A percentile compares a stretch with the other conserved stretches of the same genome.
These are phyloP conservation scores for Panicum miliaceum DNA, from an alignment of 176 grass and related monocot genomes.

Conservation along the genomic window DNA sequence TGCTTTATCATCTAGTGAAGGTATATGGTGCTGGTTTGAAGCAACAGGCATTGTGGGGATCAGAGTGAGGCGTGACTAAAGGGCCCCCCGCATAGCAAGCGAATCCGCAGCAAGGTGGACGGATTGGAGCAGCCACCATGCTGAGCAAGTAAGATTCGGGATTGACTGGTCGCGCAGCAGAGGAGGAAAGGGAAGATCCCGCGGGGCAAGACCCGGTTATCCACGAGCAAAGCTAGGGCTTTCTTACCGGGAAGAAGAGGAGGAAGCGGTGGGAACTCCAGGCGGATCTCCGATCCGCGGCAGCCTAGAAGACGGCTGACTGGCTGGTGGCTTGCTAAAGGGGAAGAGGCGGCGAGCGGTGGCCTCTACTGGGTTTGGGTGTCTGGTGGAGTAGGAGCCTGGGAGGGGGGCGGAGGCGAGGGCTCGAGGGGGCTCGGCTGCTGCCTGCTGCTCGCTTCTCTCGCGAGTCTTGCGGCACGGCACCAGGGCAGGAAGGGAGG, in stretches of 20 bases:
- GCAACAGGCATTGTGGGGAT: neutral
- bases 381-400: no score
- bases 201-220: neutral
- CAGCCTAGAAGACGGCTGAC: neutral
- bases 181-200: neutral
- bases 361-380: no score
- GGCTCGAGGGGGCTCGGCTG: no score
- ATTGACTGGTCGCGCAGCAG: neutral
- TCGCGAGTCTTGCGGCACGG: no score
- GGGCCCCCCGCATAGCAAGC: neutral
- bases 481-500: no score
- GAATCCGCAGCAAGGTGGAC: neutral
- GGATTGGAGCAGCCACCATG: neutral
- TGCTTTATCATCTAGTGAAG: neutral
- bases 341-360: no score
- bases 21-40: neutral
- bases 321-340: neutral
- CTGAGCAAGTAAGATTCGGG: neutral
- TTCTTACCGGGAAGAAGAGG: neutral
- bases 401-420: no score
- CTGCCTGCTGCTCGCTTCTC: no score
- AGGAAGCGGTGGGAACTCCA: neutral
- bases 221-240: neutral
- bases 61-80: neutral
- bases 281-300: slow-evolving; percentile 12